Evolutionary conservation across 2,329 filamentous ascomycete species (phyloP), one percentile per base, ranked within the genome.

Genomic region (Magnaporthiopsis incrustans): DNA sequence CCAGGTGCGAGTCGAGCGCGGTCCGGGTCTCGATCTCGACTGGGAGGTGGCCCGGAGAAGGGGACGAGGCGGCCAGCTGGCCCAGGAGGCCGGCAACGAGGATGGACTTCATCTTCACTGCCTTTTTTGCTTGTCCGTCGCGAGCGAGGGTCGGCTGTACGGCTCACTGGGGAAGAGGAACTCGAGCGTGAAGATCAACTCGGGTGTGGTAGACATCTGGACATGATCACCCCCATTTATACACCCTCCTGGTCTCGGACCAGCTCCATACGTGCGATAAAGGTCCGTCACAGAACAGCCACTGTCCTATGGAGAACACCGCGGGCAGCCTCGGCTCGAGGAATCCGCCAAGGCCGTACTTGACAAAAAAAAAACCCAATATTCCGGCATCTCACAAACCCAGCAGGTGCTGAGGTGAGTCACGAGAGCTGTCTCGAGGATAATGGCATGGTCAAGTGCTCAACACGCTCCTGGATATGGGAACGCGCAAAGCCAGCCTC

Each of bases 1-100:
- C 66, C 30, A 67, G 61, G 33, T 60, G 64, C 4, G 66, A 66
- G 57, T 64, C 27, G n/a, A 67, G 59, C 12, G 27, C 44, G 3
- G 35, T 7, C 44, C 65, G 56, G 4, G 66, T 67, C 64, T 67
- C 66, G 1, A 67, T 59, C 33, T 58, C 59, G 10, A 67, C 63
- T 14, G 66, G 65, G 3, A 62, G 59, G 2, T 22, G n/a, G 44
- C 53, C 64, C 4, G 60, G 35, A 11, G 63, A 35, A 6, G 61
- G 61, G n/a, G 61, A 63, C 25, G 61, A 33, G 12, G 53, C 53
- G 50, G 61, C 61, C 32, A 63, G 30, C 26, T 57, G n/a, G 56
- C 56, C 61, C 18, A 63, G 27, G 32, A 61, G 60, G 60, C 33
- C 60, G 38, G 60, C 26, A 3, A 53, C 25, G 3, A 61, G 22